A percentile compares a stretch with the other conserved stretches of the same genome.
phyloP scores from a whole-genome alignment of 129 eudicot genomes.

The Flaveria bidentis region DNA sequence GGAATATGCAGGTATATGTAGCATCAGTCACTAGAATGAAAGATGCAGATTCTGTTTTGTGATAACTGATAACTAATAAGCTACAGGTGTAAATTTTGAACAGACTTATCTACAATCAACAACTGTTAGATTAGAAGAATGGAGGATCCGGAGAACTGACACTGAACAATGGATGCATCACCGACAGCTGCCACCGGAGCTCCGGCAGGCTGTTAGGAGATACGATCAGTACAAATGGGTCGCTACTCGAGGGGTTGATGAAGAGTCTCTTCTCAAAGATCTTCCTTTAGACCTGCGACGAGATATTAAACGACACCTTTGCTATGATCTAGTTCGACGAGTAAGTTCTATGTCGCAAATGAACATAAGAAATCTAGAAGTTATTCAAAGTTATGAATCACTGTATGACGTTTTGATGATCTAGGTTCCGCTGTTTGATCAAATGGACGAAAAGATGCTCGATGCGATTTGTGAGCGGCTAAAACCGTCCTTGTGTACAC shows the following conservation, averaged over 20 bases:
- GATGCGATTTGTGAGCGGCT: constrained; percentile 95
- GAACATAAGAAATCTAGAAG: not conserved
- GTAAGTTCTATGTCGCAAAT: constrained; percentile 41
- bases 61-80: not conserved
- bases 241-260: constrained; percentile 93
- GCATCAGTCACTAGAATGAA: not conserved
- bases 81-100: constrained; percentile 1
- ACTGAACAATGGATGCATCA: constrained; percentile 98
- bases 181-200: constrained; percentile 82
- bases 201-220: constrained; percentile 66
- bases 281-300: constrained; percentile 88
- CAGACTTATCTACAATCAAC: constrained; percentile 92
- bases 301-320: constrained; percentile 87
- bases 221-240: constrained; percentile 95
- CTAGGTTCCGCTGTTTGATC: constrained; percentile 87
- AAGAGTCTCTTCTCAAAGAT: constrained; percentile 72
- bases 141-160: constrained; percentile 91
- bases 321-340: constrained; percentile 86
- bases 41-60: not conserved
- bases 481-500: constrained; percentile 74
- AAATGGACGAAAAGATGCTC: constrained; percentile 87
- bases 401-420: not conserved
- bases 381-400: not conserved
- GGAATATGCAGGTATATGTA: constrained; percentile 79
- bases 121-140: constrained; percentile 85